These are phyloP conservation scores for Arabidopsis suecica DNA, from an alignment of 345 rosid species.

Conservation along the genomic window DNA sequence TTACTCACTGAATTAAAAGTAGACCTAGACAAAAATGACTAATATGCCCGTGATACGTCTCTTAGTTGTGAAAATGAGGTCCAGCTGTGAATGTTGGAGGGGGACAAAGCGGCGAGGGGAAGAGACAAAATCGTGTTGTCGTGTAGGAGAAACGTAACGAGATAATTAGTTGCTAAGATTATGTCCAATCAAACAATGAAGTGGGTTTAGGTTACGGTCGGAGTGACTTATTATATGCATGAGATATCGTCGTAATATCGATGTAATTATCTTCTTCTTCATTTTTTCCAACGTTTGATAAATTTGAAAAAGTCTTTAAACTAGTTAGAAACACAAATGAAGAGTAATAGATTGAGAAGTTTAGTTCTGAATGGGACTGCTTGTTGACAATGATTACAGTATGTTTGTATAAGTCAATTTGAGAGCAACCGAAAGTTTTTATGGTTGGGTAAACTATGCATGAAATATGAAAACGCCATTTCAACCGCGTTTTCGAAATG, in stretches of 20 bases:
- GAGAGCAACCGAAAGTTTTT: background rate
- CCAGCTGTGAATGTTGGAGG: slow-evolving; percentile 43
- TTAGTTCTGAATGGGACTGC: background rate
- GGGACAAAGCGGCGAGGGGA: slow-evolving; percentile 36
- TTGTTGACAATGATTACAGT: background rate
- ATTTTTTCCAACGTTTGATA: background rate
- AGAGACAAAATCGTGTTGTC: slow-evolving; percentile 35
- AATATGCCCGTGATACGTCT: slow-evolving; percentile 1
- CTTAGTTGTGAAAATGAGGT: slow-evolving; percentile 28
- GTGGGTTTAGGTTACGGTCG: background rate
- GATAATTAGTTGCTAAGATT: slow-evolving; percentile 30
- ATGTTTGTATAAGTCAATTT: background rate
- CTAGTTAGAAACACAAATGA: background rate
- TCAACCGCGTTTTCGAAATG: too few species aligned
- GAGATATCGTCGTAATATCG: background rate
- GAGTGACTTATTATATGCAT: background rate
- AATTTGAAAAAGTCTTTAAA: background rate
- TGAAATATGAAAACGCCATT: too few species aligned
- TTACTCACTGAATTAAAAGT: background rate
- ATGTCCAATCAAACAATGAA: slow-evolving; percentile 33
- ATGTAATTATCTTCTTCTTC: background rate
- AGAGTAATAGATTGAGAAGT: background rate
- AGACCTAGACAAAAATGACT: background rate
- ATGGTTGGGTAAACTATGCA: too few species aligned
- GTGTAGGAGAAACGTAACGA: slow-evolving; percentile 23